Percentiles rank a stretch among this genome's conserved stretches.
Conservation (phyloP, 1,284 basidiomycete genomes). For the Leccinum griseonigrum region DNA sequence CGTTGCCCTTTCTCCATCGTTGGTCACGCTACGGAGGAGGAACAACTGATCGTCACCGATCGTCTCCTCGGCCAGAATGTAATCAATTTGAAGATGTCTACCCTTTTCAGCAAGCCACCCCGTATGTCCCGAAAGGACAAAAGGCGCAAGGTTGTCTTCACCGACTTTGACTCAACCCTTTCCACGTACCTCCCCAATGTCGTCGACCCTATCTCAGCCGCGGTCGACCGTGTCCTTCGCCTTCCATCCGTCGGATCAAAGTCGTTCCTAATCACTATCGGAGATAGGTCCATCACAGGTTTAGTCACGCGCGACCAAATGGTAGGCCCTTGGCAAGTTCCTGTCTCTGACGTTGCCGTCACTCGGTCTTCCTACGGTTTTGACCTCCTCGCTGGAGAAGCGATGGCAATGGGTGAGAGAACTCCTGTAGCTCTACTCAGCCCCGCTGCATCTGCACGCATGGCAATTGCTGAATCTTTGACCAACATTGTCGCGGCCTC, state of each 20-base stretch:
- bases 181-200: slow-evolving; percentile 57
- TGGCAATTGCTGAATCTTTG: slow-evolving; percentile 94
- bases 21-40: slow-evolving; percentile 79
- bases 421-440: slow-evolving; percentile 89
- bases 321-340: slow-evolving; percentile 99
- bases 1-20: slow-evolving; percentile 93
- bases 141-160: slow-evolving; percentile 49
- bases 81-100: slow-evolving; percentile 91
- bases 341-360: slow-evolving; percentile 96
- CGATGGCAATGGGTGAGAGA: slow-evolving; percentile 97
- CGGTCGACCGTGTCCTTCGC: slow-evolving; percentile 81
- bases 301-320: slow-evolving; percentile 97
- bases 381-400: slow-evolving; percentile 81
- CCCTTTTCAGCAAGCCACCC: slow-evolving; percentile 95
- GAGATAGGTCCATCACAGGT: slow-evolving; percentile 92
- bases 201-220: slow-evolving; percentile 52
- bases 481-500: slow-evolving; percentile 89
- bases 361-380: slow-evolving; percentile 96
- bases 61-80: slow-evolving; percentile 77
- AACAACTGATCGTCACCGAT: slow-evolving; percentile 89
- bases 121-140: slow-evolving; percentile 81
- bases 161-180: slow-evolving; percentile 74
- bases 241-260: slow-evolving; percentile 95
- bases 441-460: slow-evolving; percentile 88
- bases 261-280: slow-evolving; percentile 97